Evolutionary conservation across 768 basidiomycete species (phyloP).

Genomic region (Hygrocybe coccinea): DNA sequence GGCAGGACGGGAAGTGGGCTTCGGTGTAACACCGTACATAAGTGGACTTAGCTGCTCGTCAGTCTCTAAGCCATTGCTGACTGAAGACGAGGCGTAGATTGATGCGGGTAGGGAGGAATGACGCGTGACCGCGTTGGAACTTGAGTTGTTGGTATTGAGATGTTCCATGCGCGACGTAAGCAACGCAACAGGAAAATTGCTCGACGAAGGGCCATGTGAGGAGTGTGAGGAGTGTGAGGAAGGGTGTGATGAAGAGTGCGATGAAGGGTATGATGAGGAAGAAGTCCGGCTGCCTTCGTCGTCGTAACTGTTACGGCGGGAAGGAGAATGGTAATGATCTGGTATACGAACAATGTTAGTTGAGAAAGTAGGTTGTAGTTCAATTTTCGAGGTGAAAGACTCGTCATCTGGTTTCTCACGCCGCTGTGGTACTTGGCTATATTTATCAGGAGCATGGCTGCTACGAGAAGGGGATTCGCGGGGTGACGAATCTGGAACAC

Average conservation of each 20-base stretch:
- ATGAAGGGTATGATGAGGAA: not conserved
- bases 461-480: constrained; percentile 2
- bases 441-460: not conserved
- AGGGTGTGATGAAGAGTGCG: not conserved
- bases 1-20: constrained; percentile 22
- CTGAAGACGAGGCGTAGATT: constrained; percentile 18
- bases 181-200: not conserved
- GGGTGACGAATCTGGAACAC: not conserved
- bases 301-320: constrained; percentile 10
- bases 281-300: constrained; percentile 1
- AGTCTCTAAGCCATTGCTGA: constrained; percentile 24
- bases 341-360: constrained; percentile 67
- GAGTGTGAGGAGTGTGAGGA: not conserved
- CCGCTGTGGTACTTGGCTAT: constrained; percentile 4
- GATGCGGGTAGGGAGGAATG: constrained; percentile 34
- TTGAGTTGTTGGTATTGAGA: constrained; percentile 13
- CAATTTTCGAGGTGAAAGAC: constrained; percentile 46
- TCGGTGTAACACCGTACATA: constrained; percentile 33
- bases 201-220: not conserved
- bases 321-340: constrained; percentile 44
- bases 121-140: constrained; percentile 18
- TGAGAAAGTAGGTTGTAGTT: constrained; percentile 65
- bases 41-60: constrained; percentile 51
- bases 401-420: constrained; percentile 24
- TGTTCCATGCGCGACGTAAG: constrained; percentile 20